Percentiles rank a stretch among this genome's conserved stretches.
phyloP scores from a whole-genome alignment of 768 basidiomycete genomes.

The Mycena alexandri region DNA sequence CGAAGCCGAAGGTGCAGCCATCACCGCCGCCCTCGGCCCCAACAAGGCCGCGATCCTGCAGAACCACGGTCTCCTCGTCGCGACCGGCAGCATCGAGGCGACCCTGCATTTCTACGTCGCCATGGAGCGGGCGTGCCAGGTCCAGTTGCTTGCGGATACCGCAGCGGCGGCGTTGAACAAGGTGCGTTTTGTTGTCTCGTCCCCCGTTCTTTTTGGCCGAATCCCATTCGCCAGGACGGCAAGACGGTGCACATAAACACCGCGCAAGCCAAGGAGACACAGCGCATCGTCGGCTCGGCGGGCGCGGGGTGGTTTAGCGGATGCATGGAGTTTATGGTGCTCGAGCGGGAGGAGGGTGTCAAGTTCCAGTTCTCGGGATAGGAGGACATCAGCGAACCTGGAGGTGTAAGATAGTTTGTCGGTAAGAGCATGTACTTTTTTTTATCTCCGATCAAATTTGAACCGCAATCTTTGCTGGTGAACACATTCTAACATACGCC shows the following conservation, averaged over 20 bases:
- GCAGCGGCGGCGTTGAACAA: conserved; percentile 37
- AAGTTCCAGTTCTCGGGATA: conserved; percentile 17
- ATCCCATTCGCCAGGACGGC: conserved; percentile 31
- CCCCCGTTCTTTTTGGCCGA: too few relatives aligned
- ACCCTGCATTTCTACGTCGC: conserved; percentile 57
- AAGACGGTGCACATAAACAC: conserved; percentile 43
- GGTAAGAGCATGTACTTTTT: too few relatives aligned
- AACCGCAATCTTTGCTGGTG: too few relatives aligned
- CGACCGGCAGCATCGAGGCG: conserved; percentile 56
- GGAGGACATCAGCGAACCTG: too few relatives aligned
- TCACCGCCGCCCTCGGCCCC: conserved; percentile 56
- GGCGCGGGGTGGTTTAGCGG: conserved; percentile 55
- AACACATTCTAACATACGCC: too few relatives aligned
- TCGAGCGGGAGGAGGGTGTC: conserved; percentile 52
- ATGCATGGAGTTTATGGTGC: conserved; percentile 51
- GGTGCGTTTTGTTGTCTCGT: too few relatives aligned
- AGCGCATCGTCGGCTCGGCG: conserved; percentile 42
- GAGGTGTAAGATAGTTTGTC: too few relatives aligned
- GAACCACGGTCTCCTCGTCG: conserved; percentile 58
- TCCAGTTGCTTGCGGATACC: conserved; percentile 59
- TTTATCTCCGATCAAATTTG: too few relatives aligned
- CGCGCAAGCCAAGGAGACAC: conserved; percentile 46
- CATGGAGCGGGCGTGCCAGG: conserved; percentile 61
- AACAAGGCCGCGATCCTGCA: conserved; percentile 59
- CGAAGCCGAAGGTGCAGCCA: conserved; percentile 58